These are phyloP conservation scores for Neocallimastix lanati DNA, from an alignment of 192 early-diverging fungal genomes.

Conservation along the genomic window DNA sequence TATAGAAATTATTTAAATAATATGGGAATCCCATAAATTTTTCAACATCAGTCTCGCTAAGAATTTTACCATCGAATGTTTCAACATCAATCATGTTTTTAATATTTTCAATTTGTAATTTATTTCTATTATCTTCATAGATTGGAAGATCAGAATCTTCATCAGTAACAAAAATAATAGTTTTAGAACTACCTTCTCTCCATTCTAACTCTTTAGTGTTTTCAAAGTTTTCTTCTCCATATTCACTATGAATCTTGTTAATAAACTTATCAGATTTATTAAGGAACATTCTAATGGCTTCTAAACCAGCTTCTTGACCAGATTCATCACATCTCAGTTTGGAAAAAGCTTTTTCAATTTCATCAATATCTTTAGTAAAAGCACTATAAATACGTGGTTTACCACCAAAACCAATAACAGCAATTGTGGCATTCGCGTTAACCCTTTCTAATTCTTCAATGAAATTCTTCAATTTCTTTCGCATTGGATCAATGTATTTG, in stretches of 20 bases:
- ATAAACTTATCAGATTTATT: neutral
- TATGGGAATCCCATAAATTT: neutral
- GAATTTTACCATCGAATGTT: no score
- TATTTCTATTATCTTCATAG: neutral
- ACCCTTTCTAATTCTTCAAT: neutral
- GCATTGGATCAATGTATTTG: neutral
- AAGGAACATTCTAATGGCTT: neutral
- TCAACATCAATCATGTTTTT: neutral
- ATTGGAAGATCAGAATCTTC: neutral
- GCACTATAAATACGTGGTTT: neutral
- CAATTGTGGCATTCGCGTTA: neutral
- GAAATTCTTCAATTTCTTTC: neutral
- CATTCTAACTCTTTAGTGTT: neutral
- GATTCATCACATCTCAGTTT: neutral
- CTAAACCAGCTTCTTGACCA: neutral
- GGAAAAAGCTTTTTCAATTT: neutral
- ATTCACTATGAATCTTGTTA: neutral
- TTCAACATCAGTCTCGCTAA: neutral
- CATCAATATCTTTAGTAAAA: neutral
- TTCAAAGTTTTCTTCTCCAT: no score
- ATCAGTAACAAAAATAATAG: neutral
- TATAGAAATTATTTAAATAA: no score
- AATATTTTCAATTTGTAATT: neutral
- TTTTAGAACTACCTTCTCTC: neutral
- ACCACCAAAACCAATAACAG: neutral